These are phyloP conservation scores for Keithomyces neogunnii DNA, from an alignment of 2,329 filamentous ascomycete species.

Conservation along the genomic window DNA sequence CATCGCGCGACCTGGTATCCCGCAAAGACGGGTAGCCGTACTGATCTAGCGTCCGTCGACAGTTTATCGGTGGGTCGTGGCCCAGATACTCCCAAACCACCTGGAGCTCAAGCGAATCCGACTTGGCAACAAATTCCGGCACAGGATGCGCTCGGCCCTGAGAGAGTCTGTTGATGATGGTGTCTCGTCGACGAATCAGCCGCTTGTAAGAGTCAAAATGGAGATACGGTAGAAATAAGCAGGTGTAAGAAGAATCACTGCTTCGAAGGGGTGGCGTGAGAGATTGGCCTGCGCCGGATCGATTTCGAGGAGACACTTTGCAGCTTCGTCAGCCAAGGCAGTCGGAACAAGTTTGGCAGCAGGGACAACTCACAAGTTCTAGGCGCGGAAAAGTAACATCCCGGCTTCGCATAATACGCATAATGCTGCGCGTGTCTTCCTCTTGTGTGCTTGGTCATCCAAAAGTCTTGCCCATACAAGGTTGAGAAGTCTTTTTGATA, in stretches of 20 bases:
- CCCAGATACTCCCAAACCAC: conserved; percentile 57
- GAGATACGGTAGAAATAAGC: conserved; percentile 49
- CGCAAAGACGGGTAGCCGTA: conserved; percentile 53
- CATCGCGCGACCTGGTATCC: conserved; percentile 52
- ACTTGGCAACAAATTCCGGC: conserved; percentile 42
- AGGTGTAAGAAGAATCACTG: conserved; percentile 30
- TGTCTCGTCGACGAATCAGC: conserved; percentile 44
- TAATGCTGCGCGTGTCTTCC: conserved; percentile 41
- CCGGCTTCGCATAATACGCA: conserved; percentile 39
- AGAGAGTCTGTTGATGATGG: conserved; percentile 41
- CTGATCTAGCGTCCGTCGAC: conserved; percentile 54
- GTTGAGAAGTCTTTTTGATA: conserved; percentile 28
- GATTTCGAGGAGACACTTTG: conserved; percentile 27
- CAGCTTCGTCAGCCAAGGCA: background rate
- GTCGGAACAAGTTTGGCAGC: background rate
- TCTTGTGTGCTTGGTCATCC: conserved; percentile 38
- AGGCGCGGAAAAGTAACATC: conserved; percentile 36
- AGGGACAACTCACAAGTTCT: conserved; percentile 19
- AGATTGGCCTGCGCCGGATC: conserved; percentile 19
- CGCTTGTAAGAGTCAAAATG: conserved; percentile 57
- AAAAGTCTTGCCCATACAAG: conserved; percentile 38
- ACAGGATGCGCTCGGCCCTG: conserved; percentile 50
- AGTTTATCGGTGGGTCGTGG: conserved; percentile 52
- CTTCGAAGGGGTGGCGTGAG: conserved; percentile 17
- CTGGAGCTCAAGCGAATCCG: conserved; percentile 47